Percentiles rank a stretch among this genome's conserved stretches.
phyloP scores from a whole-genome alignment of 2,329 filamentous ascomycete genomes.

The Ceratocystis eucalypticola region DNA sequence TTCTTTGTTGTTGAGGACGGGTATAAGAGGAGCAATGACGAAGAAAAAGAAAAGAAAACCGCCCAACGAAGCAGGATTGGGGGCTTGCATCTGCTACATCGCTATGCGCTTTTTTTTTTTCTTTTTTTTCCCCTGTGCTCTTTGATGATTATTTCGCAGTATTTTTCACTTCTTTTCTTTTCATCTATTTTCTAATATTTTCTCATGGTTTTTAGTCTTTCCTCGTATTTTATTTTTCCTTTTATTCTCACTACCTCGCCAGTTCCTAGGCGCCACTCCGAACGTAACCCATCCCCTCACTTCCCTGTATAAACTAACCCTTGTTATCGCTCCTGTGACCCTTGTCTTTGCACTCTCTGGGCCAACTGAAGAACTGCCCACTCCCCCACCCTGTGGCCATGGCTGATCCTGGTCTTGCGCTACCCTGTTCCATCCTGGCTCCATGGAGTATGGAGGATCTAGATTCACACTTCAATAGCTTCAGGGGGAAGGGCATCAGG shows the following conservation, averaged over 20 bases:
- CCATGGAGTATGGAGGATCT: not conserved
- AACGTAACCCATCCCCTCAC: not conserved
- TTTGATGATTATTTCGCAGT: not conserved
- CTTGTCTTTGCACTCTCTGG: not conserved
- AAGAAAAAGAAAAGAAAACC: no score
- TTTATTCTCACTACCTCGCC: not conserved
- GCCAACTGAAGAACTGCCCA: not conserved
- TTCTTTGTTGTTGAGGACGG: no score
- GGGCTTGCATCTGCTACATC: no score
- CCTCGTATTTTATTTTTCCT: not conserved
- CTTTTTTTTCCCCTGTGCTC: no score
- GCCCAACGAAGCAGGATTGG: no score
- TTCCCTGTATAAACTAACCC: not conserved
- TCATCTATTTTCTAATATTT: not conserved
- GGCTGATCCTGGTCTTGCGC: not conserved
- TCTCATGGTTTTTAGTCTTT: not conserved
- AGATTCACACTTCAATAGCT: not conserved
- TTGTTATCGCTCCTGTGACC: not conserved
- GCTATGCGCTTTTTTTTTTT: no score
- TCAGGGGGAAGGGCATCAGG: not conserved
- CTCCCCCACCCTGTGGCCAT: not conserved
- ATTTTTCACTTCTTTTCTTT: not conserved
- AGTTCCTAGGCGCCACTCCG: constrained; percentile 9
- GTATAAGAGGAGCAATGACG: no score
- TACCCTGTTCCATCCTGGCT: not conserved